Evolutionary conservation across 192 early-diverging fungal genomes (phyloP).

Genomic region (Coemansia sp.): DNA sequence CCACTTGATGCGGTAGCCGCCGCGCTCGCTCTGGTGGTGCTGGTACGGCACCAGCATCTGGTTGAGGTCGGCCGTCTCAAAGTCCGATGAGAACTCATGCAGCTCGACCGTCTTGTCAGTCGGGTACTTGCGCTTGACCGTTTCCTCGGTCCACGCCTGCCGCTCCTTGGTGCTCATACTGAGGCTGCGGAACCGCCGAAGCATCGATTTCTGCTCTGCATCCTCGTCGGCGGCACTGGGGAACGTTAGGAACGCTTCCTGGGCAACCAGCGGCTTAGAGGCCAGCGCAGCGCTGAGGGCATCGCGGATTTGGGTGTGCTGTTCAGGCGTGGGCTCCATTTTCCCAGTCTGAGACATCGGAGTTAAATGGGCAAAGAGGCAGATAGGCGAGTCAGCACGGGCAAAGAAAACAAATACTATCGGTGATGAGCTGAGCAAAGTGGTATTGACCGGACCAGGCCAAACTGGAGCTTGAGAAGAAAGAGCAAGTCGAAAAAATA

Average conservation of each 20-base stretch:
- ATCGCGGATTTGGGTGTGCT: slow-evolving; percentile 41
- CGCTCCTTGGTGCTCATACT: slow-evolving; percentile 52
- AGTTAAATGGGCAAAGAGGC: not conserved
- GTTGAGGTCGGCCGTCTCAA: slow-evolving; percentile 54
- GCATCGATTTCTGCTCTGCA: slow-evolving; percentile 31
- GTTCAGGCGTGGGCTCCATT: slow-evolving; percentile 46
- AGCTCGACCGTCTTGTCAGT: slow-evolving; percentile 53
- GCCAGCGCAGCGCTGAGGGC: slow-evolving; percentile 42
- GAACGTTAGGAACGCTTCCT: slow-evolving; percentile 38
- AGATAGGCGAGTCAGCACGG: not conserved
- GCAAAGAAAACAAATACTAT: too few relatives aligned
- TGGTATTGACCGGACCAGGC: not conserved
- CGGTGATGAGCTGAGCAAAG: not conserved
- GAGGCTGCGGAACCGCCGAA: slow-evolving; percentile 48
- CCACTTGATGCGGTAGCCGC: slow-evolving; percentile 56
- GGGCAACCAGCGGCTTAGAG: slow-evolving; percentile 43
- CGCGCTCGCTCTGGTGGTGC: slow-evolving; percentile 50
- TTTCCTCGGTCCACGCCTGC: slow-evolving; percentile 47
- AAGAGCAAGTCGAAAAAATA: slow-evolving; percentile 2
- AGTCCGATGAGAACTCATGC: slow-evolving; percentile 49
- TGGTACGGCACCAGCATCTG: slow-evolving; percentile 57
- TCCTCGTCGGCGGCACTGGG: slow-evolving; percentile 33
- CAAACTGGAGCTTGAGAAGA: not conserved
- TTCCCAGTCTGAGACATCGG: not conserved
- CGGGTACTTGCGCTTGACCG: slow-evolving; percentile 53